Percentiles rank a stretch among this genome's conserved stretches.
phyloP scores from a whole-genome alignment of 2,329 filamentous ascomycete species.

The Fusarium luffae region DNA sequence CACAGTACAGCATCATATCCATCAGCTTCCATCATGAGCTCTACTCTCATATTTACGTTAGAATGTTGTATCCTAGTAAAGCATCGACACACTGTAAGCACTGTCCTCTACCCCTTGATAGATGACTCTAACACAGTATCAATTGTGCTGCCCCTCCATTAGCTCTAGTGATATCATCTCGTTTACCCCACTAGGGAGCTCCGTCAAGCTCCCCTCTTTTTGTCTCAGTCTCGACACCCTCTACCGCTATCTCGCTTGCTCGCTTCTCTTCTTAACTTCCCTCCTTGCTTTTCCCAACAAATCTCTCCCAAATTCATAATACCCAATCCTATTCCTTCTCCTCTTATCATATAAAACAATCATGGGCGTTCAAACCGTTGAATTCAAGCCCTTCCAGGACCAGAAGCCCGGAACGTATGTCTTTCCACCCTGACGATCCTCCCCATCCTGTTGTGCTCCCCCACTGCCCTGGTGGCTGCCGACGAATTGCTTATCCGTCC shows the following conservation, averaged over 20 bases:
- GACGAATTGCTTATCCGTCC: not conserved
- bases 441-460: constrained; percentile 14
- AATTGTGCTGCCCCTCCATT: constrained; percentile 43
- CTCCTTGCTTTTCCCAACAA: constrained; percentile 33
- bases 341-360: constrained; percentile 41
- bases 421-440: constrained; percentile 21
- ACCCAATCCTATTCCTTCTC: constrained; percentile 2
- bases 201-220: constrained; percentile 46
- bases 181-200: constrained; percentile 44
- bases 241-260: constrained; percentile 19
- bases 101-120: not conserved
- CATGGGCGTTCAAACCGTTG: constrained; percentile 82
- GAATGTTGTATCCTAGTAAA: constrained; percentile 19
- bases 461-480: constrained; percentile 15
- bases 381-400: constrained; percentile 87
- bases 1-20: not conserved
- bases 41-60: constrained; percentile 15
- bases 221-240: constrained; percentile 27
- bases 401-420: constrained; percentile 99
- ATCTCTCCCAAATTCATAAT: constrained; percentile 1
- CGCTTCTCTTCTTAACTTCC: constrained; percentile 16
- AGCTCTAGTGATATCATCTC: constrained; percentile 46
- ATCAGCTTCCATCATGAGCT: constrained; percentile 21
- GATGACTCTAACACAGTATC: constrained; percentile 31
- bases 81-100: not conserved